These are phyloP conservation scores for Leptodermis oblonga DNA, from an alignment of 257 asterid genomes.

Conservation along the genomic window DNA sequence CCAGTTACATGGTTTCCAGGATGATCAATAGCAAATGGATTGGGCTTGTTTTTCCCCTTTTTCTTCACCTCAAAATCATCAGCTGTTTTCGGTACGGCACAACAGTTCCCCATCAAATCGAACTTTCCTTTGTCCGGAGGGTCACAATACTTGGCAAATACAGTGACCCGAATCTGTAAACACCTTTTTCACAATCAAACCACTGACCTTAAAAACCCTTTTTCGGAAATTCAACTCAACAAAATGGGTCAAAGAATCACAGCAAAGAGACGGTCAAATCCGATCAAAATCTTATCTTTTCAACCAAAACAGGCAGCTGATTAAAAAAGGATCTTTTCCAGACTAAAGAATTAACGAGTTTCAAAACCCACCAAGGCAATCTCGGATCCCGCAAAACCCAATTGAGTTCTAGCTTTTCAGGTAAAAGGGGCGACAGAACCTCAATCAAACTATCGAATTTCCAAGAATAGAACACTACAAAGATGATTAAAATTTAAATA, in stretches of 20 bases:
- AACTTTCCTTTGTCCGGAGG: constrained; percentile 6
- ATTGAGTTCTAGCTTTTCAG: constrained; percentile 9
- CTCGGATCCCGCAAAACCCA: constrained; percentile 23
- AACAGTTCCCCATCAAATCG: constrained; percentile 34
- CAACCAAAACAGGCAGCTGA: constrained; percentile 10
- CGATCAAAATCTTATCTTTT: constrained; percentile 26
- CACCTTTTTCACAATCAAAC: constrained; percentile 4
- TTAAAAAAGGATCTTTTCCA: not conserved
- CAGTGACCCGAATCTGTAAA: constrained; percentile 8
- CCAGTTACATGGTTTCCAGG: constrained; percentile 19
- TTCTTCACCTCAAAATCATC: constrained; percentile 23
- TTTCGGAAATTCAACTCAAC: not conserved
- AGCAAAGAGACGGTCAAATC: constrained; percentile 20
- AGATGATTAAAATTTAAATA: not conserved
- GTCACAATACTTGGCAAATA: constrained; percentile 7
- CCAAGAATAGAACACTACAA: constrained; percentile 1
- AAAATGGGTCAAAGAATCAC: constrained; percentile 14
- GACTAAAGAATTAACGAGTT: not conserved
- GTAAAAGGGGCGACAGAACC: constrained; percentile 16
- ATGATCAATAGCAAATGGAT: constrained; percentile 32
- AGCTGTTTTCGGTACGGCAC: constrained; percentile 27
- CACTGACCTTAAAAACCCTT: constrained; percentile 5
- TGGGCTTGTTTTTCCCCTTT: constrained; percentile 31
- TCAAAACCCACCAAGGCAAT: constrained; percentile 16
- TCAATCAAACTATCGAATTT: not conserved